Evolutionary conservation across 306 rosid genomes (phyloP).

Genomic region (Vigna trinervia): DNA sequence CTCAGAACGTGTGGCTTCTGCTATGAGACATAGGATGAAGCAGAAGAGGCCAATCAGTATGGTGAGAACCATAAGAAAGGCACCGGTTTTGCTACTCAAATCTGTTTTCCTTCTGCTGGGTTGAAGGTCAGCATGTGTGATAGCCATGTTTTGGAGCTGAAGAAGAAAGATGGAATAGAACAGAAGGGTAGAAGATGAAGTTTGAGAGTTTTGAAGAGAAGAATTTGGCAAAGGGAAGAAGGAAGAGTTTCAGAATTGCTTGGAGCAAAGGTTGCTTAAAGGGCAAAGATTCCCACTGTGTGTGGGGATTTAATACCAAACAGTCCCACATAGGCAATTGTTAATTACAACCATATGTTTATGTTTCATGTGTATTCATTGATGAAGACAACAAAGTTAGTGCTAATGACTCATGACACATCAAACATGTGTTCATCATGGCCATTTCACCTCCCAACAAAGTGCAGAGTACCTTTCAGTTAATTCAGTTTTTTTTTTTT

Average conservation of each 20-base stretch:
- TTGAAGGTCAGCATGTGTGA: conserved; percentile 90
- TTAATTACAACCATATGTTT: conserved; percentile 47
- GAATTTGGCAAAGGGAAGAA: conserved; percentile 36
- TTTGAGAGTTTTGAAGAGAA: conserved; percentile 31
- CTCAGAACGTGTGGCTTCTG: conserved; percentile 94
- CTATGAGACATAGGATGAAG: conserved; percentile 83
- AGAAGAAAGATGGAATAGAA: conserved; percentile 25
- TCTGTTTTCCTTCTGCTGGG: conserved; percentile 62
- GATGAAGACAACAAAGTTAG: conserved; percentile 43
- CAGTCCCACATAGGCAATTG: conserved; percentile 46
- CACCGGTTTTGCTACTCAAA: conserved; percentile 78
- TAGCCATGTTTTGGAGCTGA: conserved; percentile 55
- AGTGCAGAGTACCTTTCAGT: conserved; percentile 40
- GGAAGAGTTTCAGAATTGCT: conserved; percentile 68
- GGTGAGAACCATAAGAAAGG: conserved; percentile 62
- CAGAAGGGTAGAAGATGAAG: conserved; percentile 13
- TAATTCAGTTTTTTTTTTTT: conserved; percentile 38
- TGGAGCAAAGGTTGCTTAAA: conserved; percentile 90
- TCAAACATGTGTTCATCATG: conserved; percentile 43
- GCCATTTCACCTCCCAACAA: conserved; percentile 21
- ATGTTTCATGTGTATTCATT: conserved; percentile 36
- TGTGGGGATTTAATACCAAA: conserved; percentile 52
- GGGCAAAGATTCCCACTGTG: conserved; percentile 65
- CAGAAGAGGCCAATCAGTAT: conserved; percentile 74
- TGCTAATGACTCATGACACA: conserved; percentile 41